Base-by-base conservation (phyloP, 768 basidiomycete genomes). In the Leccinum pellstonianum region DNA sequence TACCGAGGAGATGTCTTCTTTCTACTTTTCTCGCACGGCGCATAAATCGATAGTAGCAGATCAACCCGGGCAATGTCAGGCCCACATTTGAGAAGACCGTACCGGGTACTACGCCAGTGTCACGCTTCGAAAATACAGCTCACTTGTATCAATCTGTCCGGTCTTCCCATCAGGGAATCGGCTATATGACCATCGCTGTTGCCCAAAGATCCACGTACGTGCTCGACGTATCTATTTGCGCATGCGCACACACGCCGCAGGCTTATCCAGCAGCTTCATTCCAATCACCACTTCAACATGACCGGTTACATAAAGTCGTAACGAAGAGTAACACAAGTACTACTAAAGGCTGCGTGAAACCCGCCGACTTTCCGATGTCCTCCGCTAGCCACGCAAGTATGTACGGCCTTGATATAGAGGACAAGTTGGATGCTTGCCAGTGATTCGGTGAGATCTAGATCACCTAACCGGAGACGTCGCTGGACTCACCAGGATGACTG, bases 81-180 rank as follows among this genome's bases (percentile, higher is more conserved):
- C 37, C 37, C 37, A 37, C 37, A 12, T 37, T 37, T 14, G 35
- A 35, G 35, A 37, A 37, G 35, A 37, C 29, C 29, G 23, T 23
- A 23, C 23, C 23, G 23, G 29, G 27, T 31, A 31, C 9, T 31
- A 31, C 29, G 9, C 29, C 29, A 31, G 29, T 31, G 37, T 15
- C 37, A 37, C 15, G 37, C 37, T 15, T 14, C 14, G 12, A 3
- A 37, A 27, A 23, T 10, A 21, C 11, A 12, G 1, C 10, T 17
- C 12, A 29, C 14, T 11, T 35, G 15, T 9, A 9, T 15, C 2
- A 10, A 25, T 17, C 17, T 10, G 1, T 3, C 23, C 29, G 4
- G 66, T 67, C 62, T 71, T 63, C 58, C 62, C 59, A 58, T 43
- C 21, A 64, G 12, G 6, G 14, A 76, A 51, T 75, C 72, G 4